A percentile compares a stretch with the other conserved stretches of the same genome.
Evolutionary conservation across 1,139 yeast species (phyloP).

Genomic region (Pichia sp.): DNA sequence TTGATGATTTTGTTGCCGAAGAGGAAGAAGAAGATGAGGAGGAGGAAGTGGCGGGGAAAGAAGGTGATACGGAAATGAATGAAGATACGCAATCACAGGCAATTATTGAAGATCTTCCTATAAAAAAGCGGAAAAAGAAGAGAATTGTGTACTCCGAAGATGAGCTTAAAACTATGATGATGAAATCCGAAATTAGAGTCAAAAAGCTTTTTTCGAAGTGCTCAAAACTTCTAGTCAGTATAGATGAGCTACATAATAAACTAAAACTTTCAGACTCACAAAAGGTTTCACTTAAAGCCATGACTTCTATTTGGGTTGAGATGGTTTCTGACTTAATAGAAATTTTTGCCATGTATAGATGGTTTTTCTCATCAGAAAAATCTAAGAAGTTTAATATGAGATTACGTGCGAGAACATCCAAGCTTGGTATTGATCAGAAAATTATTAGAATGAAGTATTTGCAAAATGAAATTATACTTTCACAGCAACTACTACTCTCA

Average conservation of each 20-base stretch:
- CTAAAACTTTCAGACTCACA: slow-evolving; percentile 31
- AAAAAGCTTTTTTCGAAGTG: slow-evolving; percentile 59
- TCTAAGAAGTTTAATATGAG: slow-evolving; percentile 64
- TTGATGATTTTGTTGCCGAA: slow-evolving; percentile 12
- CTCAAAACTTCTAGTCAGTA: slow-evolving; percentile 41
- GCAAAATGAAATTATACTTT: slow-evolving; percentile 53
- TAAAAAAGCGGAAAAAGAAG: slow-evolving; percentile 20
- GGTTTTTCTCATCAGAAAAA: slow-evolving; percentile 71
- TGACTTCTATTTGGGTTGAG: slow-evolving; percentile 76
- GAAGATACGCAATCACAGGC: slow-evolving; percentile 23
- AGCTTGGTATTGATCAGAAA: slow-evolving; percentile 63
- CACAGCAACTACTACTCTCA: slow-evolving; percentile 31
- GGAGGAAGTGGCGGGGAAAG: slow-evolving; percentile 13
- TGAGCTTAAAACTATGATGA: slow-evolving; percentile 52
- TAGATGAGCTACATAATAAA: slow-evolving; percentile 35
- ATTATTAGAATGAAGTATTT: slow-evolving; percentile 59
- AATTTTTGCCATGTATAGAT: slow-evolving; percentile 67
- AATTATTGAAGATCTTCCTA: slow-evolving; percentile 26
- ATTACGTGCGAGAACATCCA: slow-evolving; percentile 52
- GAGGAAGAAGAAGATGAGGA: slow-evolving; percentile 21
- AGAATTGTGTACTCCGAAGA: slow-evolving; percentile 36
- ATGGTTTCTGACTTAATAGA: slow-evolving; percentile 77
- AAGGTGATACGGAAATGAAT: slow-evolving; percentile 5
- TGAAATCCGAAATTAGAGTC: slow-evolving; percentile 53
- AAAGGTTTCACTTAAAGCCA: slow-evolving; percentile 31